Base-by-base conservation (phyloP, 306 rosid species). In the Notholithocarpus densiflorus region DNA sequence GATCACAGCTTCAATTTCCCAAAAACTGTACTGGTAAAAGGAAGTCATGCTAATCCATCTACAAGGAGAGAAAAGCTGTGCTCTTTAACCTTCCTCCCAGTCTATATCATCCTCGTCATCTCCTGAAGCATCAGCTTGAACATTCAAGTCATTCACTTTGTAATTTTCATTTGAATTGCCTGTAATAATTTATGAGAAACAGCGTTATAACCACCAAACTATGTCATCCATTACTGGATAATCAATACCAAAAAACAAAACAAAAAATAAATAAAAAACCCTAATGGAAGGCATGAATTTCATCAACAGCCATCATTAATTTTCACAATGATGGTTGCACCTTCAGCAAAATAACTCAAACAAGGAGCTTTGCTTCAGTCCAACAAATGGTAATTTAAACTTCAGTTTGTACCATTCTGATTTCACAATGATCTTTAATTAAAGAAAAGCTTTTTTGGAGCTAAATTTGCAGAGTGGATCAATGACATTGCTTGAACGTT, bases 41-140 rank as follows among this genome's bases (percentile, higher is more conserved):
- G 54, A 75, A 24, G 77, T 31, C 45, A 60, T 60, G 56, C 53
- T 72, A 19, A 60, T 62, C 32, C 21, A 64, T 17, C 45, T 29
- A 34, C 20, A 0, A 32, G 52, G 72, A 4, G 66, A 54, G 10
- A 48, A 31, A 48, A 56, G 21, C 27, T 51, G 20, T 51, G 57
- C 75, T 72, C 84, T 81, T 84, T 69, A 94, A 69, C 97, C 94
- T 87, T 94, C 98, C 90, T 94, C 98, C 98, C 98, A 92, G 81
- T 94, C 97, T 24, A 94, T 81, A 43, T 91, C 89, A 2, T 86
- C 97, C 0, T 88, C 93, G 3, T 90, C 93, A 23, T 90, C 89
- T 8, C 81, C 88, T 52, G 85, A 75, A 56, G 88, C 89, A 73
- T 89, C 92, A 23, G 96, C 97, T 81, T 89, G 87, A 40, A 92